These are phyloP conservation scores for Piromyces finnis DNA, from an alignment of 192 early-diverging fungal genomes.

Conservation along the genomic window DNA sequence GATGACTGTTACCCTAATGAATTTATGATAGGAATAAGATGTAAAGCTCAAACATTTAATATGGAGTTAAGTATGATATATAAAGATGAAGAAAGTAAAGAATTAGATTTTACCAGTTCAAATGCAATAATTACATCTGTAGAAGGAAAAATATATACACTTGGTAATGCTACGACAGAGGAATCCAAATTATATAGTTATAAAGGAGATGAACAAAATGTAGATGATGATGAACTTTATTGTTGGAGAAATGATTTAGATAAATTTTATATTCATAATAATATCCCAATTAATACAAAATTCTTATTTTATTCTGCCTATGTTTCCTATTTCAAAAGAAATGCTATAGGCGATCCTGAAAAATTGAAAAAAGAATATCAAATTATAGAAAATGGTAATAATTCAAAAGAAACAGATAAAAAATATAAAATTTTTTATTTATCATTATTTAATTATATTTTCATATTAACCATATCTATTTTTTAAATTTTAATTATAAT, in stretches of 20 bases:
- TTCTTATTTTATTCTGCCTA: neutral
- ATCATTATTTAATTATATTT: neutral
- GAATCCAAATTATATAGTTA: neutral
- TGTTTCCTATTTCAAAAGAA: neutral
- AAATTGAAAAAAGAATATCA: neutral
- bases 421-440: neutral
- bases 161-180: neutral
- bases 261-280: neutral
- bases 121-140: neutral
- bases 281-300: neutral
- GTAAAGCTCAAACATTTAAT: neutral
- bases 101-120: neutral
- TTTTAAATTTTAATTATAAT: too few relatives aligned
- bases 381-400: neutral
- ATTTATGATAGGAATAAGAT: neutral
- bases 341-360: neutral
- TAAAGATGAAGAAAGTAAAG: neutral
- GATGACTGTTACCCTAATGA: neutral
- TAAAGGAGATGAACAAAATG: neutral
- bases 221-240: neutral
- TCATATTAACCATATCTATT: too few relatives aligned
- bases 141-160: neutral
- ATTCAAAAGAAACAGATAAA: neutral
- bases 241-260: neutral
- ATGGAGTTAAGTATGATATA: neutral